Evolutionary conservation across 164 flowering plant genomes (phyloP).

Genomic region (Tinospora cordifolia): DNA sequence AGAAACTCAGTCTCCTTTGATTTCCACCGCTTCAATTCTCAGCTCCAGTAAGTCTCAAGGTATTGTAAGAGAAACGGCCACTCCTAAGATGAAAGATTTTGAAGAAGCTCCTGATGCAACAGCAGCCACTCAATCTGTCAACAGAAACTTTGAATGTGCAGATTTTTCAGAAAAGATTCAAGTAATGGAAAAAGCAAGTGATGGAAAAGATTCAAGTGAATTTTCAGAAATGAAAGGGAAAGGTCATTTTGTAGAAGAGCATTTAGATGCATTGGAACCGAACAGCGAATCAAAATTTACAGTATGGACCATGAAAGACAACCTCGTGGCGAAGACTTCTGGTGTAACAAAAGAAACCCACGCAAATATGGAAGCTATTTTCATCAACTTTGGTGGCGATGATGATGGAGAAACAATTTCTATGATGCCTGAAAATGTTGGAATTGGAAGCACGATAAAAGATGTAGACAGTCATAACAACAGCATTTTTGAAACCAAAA

Average conservation of each 20-base stretch:
- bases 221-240: not conserved
- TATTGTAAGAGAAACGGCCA: not conserved
- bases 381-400: not conserved
- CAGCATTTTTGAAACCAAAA: not conserved
- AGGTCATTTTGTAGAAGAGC: not conserved
- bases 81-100: not conserved
- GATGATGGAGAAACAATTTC: not conserved
- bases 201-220: not conserved
- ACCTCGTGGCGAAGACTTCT: not conserved
- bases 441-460: not conserved
- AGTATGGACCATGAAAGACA: not conserved
- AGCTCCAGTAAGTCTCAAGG: not conserved
- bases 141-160: not conserved
- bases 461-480: not conserved
- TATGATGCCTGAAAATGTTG: not conserved
- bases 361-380: not conserved
- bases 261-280: not conserved
- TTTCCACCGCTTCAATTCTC: not conserved
- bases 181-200: not conserved
- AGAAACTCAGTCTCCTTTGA: not conserved
- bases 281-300: not conserved
- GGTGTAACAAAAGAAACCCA: not conserved
- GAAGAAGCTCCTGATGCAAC: constrained; percentile 1
- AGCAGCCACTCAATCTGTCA: not conserved
- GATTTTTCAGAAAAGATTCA: not conserved